Percentiles rank a stretch among this genome's conserved stretches.
Conservation (phyloP, 768 basidiomycete species). For the Amanita polypyramis region DNA sequence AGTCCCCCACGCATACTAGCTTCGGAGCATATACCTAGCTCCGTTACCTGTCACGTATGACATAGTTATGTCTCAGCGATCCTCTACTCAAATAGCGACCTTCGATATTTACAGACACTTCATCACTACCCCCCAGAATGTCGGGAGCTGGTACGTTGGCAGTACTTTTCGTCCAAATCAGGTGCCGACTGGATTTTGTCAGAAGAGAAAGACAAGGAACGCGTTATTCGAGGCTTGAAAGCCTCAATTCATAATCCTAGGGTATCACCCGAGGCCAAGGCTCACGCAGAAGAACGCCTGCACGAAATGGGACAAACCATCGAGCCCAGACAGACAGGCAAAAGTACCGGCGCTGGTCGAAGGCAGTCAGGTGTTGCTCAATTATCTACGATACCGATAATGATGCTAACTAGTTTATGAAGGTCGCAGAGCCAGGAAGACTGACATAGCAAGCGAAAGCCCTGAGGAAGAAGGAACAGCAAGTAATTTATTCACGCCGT, state of each 20-base stretch:
- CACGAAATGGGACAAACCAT: conserved; percentile 6
- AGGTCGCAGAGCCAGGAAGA: background rate
- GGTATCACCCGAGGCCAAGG: conserved; percentile 38
- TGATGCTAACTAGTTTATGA: background rate
- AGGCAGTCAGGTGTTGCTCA: conserved; percentile 1
- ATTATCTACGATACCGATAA: background rate
- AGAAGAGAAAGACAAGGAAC: conserved; percentile 16
- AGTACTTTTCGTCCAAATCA: background rate
- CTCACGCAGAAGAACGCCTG: conserved; percentile 22
- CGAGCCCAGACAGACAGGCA: conserved; percentile 1
- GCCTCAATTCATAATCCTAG: conserved; percentile 49
- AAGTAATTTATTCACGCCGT: background rate
- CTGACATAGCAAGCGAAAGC: background rate
- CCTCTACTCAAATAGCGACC: conserved; percentile 1
- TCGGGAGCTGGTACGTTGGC: background rate
- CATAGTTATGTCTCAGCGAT: conserved; percentile 6
- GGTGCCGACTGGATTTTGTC: background rate
- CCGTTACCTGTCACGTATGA: conserved; percentile 3
- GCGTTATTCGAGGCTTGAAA: conserved; percentile 39
- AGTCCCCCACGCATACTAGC: no score
- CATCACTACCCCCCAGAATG: background rate
- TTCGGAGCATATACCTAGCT: background rate
- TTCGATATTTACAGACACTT: background rate
- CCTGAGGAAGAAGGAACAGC: background rate
- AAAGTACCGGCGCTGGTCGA: conserved; percentile 1